Evolutionary conservation across 139 green algal species (phyloP).

Genomic region (Diplosphaera chodatii): DNA sequence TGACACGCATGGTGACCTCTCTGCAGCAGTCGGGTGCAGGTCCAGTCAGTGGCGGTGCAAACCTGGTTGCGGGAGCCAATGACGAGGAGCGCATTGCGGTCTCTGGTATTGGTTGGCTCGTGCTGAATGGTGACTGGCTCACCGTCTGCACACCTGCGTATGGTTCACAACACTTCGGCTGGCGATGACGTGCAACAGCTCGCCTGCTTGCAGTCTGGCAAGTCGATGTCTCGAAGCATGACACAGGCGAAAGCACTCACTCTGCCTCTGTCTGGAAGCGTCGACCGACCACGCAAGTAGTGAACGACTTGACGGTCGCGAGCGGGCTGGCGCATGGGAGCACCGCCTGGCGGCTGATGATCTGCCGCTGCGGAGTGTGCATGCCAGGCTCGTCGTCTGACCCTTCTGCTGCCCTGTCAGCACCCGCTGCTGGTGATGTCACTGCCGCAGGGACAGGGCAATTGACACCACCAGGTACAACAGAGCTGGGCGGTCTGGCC

Average conservation of each 20-base stretch:
- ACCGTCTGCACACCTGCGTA: neutral
- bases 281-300: neutral
- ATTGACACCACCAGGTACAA: too few relatives aligned
- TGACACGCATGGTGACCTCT: too few relatives aligned
- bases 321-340: neutral
- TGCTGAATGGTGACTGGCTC: slow-evolving; percentile 7
- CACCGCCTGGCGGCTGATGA: neutral
- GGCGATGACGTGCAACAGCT: neutral
- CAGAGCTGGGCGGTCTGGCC: too few relatives aligned
- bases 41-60: too few relatives aligned
- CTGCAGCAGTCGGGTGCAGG: too few relatives aligned
- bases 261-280: neutral
- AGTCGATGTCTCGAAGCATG: too few relatives aligned
- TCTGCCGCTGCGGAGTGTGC: neutral
- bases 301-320: neutral
- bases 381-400: neutral
- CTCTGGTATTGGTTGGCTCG: slow-evolving; percentile 18
- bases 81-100: slow-evolving; percentile 32
- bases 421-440: too few relatives aligned
- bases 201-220: too few relatives aligned
- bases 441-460: too few relatives aligned
- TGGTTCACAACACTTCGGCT: too few relatives aligned
- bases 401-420: neutral
- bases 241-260: neutral
- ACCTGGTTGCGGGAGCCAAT: neutral